Evolutionary conservation across 352 stramenopile species (phyloP).

Genomic region (Globisporangium heterothallicum): DNA sequence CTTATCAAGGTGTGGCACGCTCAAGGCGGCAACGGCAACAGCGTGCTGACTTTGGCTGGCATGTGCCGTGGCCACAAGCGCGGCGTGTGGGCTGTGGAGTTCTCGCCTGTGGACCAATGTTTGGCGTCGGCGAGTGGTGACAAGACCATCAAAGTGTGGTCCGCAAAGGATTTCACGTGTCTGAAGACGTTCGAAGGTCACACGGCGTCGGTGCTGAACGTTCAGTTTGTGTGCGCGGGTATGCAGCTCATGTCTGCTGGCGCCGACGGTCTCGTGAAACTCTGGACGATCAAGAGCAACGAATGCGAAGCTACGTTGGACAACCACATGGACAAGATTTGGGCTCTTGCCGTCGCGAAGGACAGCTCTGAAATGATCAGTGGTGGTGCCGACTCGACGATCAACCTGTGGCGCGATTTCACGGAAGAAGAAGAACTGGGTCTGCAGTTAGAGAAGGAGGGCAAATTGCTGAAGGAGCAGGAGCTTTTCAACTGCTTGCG

Average conservation of each 20-base stretch:
- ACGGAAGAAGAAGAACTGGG: slow-evolving; percentile 88
- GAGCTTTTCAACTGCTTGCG: slow-evolving; percentile 93
- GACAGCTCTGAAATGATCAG: slow-evolving; percentile 89
- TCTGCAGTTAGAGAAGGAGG: slow-evolving; percentile 77
- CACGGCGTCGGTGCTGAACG: slow-evolving; percentile 84
- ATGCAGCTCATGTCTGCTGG: slow-evolving; percentile 94
- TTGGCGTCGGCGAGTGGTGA: slow-evolving; percentile 94
- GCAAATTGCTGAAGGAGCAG: slow-evolving; percentile 94
- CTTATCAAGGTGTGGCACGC: slow-evolving; percentile 96
- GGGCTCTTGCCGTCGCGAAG: slow-evolving; percentile 90
- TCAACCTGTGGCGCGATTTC: slow-evolving; percentile 94
- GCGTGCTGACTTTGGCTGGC: slow-evolving; percentile 84
- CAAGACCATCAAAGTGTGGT: slow-evolving; percentile 97
- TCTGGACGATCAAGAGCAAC: slow-evolving; percentile 98
- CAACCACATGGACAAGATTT: slow-evolving; percentile 97
- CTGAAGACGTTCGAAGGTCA: slow-evolving; percentile 96
- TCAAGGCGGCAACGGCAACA: slow-evolving; percentile 37
- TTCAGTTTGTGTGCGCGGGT: slow-evolving; percentile 86
- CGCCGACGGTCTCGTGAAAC: slow-evolving; percentile 95
- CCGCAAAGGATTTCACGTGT: slow-evolving; percentile 92
- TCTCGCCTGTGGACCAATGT: slow-evolving; percentile 95
- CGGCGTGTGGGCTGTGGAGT: slow-evolving; percentile 96
- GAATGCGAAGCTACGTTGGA: slow-evolving; percentile 97
- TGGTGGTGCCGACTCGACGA: slow-evolving; percentile 92
- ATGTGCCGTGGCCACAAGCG: slow-evolving; percentile 96